phyloP scores from a whole-genome alignment of 805 yeast genomes.

The Ogataea pini region DNA sequence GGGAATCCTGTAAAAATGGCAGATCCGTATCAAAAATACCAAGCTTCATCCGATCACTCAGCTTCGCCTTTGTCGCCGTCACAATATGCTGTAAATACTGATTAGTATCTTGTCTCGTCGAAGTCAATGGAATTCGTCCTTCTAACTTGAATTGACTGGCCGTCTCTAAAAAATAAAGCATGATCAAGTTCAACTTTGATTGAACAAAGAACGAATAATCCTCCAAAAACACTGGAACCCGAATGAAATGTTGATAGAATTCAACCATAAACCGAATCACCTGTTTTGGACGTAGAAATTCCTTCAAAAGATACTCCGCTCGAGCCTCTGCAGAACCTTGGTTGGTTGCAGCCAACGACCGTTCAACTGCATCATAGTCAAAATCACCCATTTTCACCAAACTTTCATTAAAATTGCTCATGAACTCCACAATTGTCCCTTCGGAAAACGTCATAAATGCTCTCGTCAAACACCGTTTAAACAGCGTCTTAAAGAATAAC shows the following conservation, averaged over 20 bases:
- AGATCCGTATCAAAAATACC: slow-evolving; percentile 10
- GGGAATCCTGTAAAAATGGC: slow-evolving; percentile 1
- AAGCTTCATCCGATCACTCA: neutral
- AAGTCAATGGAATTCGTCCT: neutral
- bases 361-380: neutral
- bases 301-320: slow-evolving; percentile 1
- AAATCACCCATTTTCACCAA: neutral
- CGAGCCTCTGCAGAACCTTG: neutral
- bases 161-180: slow-evolving; percentile 23
- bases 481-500: slow-evolving; percentile 11
- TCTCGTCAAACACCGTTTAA: slow-evolving; percentile 4
- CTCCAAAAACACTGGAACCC: slow-evolving; percentile 4
- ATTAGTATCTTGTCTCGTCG: neutral
- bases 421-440: neutral
- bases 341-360: neutral
- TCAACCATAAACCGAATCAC: slow-evolving; percentile 18
- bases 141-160: slow-evolving; percentile 1
- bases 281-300: slow-evolving; percentile 16
- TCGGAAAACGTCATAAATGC: slow-evolving; percentile 6
- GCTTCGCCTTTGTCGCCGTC: slow-evolving; percentile 3
- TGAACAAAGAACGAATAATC: slow-evolving; percentile 22
- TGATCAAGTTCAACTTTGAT: slow-evolving; percentile 19
- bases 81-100: neutral
- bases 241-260: slow-evolving; percentile 13
- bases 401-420: neutral